These are phyloP conservation scores for Trametes hirsuta DNA, from an alignment of 1,284 basidiomycete genomes.

Conservation along the genomic window DNA sequence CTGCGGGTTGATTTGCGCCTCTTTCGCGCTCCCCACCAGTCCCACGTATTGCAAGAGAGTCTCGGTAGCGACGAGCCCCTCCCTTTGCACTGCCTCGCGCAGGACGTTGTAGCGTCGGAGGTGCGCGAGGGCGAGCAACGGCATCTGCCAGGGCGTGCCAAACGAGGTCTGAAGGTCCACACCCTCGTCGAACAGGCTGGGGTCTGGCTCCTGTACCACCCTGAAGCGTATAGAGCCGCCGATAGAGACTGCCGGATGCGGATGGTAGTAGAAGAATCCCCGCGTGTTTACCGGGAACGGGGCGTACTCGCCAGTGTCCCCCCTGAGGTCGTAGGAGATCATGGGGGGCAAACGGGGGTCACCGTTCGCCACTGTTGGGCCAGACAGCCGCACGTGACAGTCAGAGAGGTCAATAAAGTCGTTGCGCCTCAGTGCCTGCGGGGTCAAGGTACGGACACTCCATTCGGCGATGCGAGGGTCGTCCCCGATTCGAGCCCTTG, in stretches of 20 bases:
- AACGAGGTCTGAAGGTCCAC: constrained; percentile 2
- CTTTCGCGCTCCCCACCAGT: neutral
- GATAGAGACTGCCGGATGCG: neutral
- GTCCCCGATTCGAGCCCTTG: neutral
- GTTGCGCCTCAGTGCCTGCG: neutral
- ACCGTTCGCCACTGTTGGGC: neutral
- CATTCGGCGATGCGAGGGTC: neutral
- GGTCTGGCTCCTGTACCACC: neutral
- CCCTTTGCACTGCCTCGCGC: neutral
- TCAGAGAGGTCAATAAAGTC: neutral
- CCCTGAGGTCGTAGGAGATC: constrained; percentile 5
- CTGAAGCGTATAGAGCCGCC: constrained; percentile 10
- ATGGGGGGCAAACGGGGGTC: neutral
- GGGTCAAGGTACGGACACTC: neutral
- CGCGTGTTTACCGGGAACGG: constrained; percentile 7
- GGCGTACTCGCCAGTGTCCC: neutral
- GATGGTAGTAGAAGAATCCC: constrained; percentile 12
- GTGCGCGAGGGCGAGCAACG: neutral
- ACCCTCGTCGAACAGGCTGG: neutral
- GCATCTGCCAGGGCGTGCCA: constrained; percentile 1
- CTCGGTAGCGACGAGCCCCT: neutral
- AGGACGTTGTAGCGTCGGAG: neutral
- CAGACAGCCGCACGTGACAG: neutral
- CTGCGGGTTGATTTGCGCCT: neutral
- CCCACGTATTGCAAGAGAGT: neutral